These are phyloP conservation scores for Xerocomus spinulosus DNA, from an alignment of 768 basidiomycete genomes.

Conservation along the genomic window DNA sequence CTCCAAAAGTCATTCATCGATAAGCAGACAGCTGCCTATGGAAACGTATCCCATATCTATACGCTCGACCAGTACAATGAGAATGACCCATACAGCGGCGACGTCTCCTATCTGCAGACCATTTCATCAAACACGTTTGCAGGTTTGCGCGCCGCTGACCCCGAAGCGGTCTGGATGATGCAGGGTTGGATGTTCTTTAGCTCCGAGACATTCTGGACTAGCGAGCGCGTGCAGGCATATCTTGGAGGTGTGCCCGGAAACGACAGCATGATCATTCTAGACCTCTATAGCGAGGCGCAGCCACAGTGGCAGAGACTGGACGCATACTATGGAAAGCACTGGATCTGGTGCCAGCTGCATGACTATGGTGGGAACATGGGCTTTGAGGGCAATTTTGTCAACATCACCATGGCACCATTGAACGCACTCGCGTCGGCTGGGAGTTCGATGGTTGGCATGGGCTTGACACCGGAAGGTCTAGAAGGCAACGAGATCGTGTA, in stretches of 20 bases:
- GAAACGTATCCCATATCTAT: conserved; percentile 38
- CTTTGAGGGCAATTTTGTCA: conserved; percentile 35
- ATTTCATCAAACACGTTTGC: conserved; percentile 34
- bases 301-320: conserved; percentile 40
- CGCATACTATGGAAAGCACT: conserved; percentile 37
- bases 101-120: conserved; percentile 31
- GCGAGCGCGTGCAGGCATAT: conserved; percentile 37
- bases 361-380: conserved; percentile 38
- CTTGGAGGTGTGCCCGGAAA: conserved; percentile 35
- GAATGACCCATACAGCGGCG: conserved; percentile 34
- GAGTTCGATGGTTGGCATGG: conserved; percentile 36
- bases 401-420: conserved; percentile 31
- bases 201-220: conserved; percentile 35
- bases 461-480: conserved; percentile 37
- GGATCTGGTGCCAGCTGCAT: conserved; percentile 42
- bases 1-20: conserved; percentile 37
- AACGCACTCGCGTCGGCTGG: conserved; percentile 28
- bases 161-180: conserved; percentile 40
- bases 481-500: conserved; percentile 45
- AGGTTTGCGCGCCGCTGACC: conserved; percentile 36
- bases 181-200: conserved; percentile 42
- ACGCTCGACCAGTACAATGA: conserved; percentile 46
- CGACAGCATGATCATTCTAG: conserved; percentile 39
- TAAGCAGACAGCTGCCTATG: conserved; percentile 36
- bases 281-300: conserved; percentile 37